phyloP scores from a whole-genome alignment of 805 yeast species.

The Metschnikowia drakensbergensis region DNA sequence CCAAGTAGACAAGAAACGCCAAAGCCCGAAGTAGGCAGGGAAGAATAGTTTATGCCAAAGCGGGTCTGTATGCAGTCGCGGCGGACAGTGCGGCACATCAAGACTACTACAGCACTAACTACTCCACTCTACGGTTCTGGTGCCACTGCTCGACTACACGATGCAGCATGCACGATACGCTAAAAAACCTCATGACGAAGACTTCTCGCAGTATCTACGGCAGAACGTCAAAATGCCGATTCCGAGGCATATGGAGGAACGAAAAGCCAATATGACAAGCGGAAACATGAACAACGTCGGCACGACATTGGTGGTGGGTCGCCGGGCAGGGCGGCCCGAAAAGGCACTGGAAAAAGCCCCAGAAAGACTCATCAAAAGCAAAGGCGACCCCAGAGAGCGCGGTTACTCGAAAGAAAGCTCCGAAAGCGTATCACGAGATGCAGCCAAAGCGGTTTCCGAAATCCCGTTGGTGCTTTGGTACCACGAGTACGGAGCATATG shows the following conservation, averaged over 20 bases:
- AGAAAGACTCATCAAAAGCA: background rate
- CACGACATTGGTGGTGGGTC: constrained; percentile 17
- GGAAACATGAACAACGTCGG: constrained; percentile 18
- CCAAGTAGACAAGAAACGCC: too few relatives aligned
- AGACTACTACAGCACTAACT: background rate
- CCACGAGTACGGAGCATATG: constrained; percentile 63
- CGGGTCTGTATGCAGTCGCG: background rate
- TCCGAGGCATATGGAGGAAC: constrained; percentile 6
- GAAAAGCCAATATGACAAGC: constrained; percentile 9
- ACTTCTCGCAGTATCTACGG: constrained; percentile 16
- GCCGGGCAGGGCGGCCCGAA: background rate
- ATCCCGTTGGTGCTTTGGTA: constrained; percentile 38
- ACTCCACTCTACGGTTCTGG: background rate
- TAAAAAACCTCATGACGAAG: constrained; percentile 1
- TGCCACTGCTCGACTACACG: background rate
- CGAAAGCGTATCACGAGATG: background rate
- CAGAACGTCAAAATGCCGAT: constrained; percentile 4
- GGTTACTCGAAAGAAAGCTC: constrained; percentile 1
- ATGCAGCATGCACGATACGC: constrained; percentile 14
- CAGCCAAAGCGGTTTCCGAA: background rate
- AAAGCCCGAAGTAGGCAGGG: too few relatives aligned
- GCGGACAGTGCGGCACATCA: background rate
- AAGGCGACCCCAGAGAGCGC: background rate
- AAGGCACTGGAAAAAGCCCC: background rate
- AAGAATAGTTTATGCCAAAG: background rate